Evolutionary conservation across 2,329 filamentous ascomycete species (phyloP), one percentile per base, ranked within the genome.

Genomic region (Colletotrichum sp.): DNA sequence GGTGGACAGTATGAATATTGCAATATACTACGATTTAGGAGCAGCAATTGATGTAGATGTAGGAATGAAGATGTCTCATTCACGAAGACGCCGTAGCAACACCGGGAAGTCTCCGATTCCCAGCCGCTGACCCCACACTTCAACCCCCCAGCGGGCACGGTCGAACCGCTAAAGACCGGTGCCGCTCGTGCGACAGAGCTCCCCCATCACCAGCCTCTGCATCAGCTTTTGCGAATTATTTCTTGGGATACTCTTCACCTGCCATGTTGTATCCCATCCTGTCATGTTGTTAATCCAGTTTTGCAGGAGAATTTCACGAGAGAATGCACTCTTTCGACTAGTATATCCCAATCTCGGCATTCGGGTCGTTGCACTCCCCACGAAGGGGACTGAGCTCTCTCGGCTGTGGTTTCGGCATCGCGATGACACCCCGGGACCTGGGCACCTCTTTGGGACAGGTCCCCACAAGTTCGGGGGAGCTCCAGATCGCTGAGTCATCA

Each of bases 401-500:
- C 68, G 68, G 72, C 68, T 75, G 70, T 61, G 55, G 61, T 55
- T 28, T 66, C 61, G 68, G 68, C 72, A 66, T 52, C 27, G 43
- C 39, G n/a, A 27, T 61, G 55, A 28, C 12, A 15, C 43, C 34
- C 66, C 66, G 52, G 48, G 22, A 32, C 30, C 25, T 39, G 10
- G 15, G 30, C 10, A 70, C 61, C 61, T 27, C 25, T 66, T 55
- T 61, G 28, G 70, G 65, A 69, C 32, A 69, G 48, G 18, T 66
- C 65, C 22, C 65, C 65, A 73, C 56, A 69, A 55, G 15, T 69
- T 52, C 56, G 30, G 58, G 56, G 18, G 18, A 74, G 66, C 66
- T 56, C 43, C 4, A 32, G n/a, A n/a, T 43, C 15, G 72, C 72
- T 75, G 61, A 75, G 72, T 75, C 72, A 75, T 55, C 34, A 10